Evolutionary conservation across 306 rosid genomes (phyloP), one percentile per base, ranked within the genome.

Genomic region (Pterocarpus macrocarpus): DNA sequence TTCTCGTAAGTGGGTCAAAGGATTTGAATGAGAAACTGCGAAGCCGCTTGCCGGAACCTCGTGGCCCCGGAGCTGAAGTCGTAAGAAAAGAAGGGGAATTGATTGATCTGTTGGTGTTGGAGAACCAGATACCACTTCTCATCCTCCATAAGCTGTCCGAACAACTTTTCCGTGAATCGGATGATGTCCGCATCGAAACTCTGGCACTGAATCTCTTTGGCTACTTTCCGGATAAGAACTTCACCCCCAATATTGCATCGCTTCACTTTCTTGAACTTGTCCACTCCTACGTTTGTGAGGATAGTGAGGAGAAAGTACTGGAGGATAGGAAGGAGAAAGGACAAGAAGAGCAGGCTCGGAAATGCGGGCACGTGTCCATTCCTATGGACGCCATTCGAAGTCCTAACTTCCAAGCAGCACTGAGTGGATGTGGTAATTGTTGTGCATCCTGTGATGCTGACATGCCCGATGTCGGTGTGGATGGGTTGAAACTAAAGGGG

Each of bases 61-160:
- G 32, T 34, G 50, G 9, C 9, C 30, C 44, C 0, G 45, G 47
- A 34, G 7, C 15, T 2, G 14, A 16, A 38, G 14, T n/a, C 9
- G 8, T 13, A 32, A 11, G 5, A 14, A 57, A 3, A 5, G 2
- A 65, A 14, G 44, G 65, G 52, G 53, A 64, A 0, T 16, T 75
- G 36, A 75, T 68, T 34, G 86, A 83, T 72, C 2, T 83, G 1
- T 32, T 50, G 7, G 9, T 83, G n/a, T 45, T 83, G 17, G 80
- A 83, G 8, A 83, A 78, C 5, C 80, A 83, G 11, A 33, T 83
- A 5, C 86, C 86, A 0, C 34, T 83, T 2, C 4, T 47, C 13
- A 12, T 83, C 5, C 81, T 83, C 38, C 47, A 33, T 8, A 1
- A 2, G 0, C 38, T 82, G 38, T 67, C 41, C n/a, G 13, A 47